These are phyloP conservation scores for Elongisporangium undulatum DNA, from an alignment of 352 stramenopile genomes.

Conservation along the genomic window DNA sequence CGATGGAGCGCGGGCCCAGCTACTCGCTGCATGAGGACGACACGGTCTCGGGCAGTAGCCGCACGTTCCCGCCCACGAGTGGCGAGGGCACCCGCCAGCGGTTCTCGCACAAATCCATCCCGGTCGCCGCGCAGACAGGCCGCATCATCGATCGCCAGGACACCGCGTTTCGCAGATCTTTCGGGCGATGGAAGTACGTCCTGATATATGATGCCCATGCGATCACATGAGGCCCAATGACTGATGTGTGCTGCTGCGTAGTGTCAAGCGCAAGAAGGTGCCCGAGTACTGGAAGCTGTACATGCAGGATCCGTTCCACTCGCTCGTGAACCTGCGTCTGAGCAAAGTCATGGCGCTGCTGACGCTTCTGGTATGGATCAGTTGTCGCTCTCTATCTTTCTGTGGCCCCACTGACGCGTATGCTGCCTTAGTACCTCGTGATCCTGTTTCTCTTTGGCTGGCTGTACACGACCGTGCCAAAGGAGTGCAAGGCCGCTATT, in stretches of 20 bases:
- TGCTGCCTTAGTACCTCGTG: slow-evolving; percentile 46
- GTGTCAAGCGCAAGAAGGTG: slow-evolving; percentile 73
- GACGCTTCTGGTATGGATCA: slow-evolving; percentile 21
- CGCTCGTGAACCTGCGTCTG: slow-evolving; percentile 74
- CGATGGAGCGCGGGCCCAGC: slow-evolving; percentile 41
- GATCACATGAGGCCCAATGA: slow-evolving; percentile 1
- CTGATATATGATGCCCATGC: neutral
- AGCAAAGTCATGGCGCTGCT: slow-evolving; percentile 66
- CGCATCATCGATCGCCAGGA: slow-evolving; percentile 77
- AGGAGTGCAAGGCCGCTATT: slow-evolving; percentile 66
- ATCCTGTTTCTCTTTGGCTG: slow-evolving; percentile 62
- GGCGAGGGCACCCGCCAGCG: slow-evolving; percentile 7
- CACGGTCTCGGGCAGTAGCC: slow-evolving; percentile 5
- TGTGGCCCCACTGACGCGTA: slow-evolving; percentile 2
- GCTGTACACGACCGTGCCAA: slow-evolving; percentile 70
- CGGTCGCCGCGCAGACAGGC: slow-evolving; percentile 26
- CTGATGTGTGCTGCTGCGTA: slow-evolving; percentile 16
- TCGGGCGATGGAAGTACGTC: slow-evolving; percentile 77
- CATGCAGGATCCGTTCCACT: slow-evolving; percentile 80
- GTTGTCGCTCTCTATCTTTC: neutral
- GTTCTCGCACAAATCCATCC: neutral
- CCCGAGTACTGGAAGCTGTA: slow-evolving; percentile 83
- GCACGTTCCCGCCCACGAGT: slow-evolving; percentile 11
- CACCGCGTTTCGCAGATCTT: slow-evolving; percentile 55
- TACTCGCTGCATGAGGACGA: slow-evolving; percentile 46